These are phyloP conservation scores for Gentiana dahurica DNA, from an alignment of 257 asterid species.

Conservation along the genomic window DNA sequence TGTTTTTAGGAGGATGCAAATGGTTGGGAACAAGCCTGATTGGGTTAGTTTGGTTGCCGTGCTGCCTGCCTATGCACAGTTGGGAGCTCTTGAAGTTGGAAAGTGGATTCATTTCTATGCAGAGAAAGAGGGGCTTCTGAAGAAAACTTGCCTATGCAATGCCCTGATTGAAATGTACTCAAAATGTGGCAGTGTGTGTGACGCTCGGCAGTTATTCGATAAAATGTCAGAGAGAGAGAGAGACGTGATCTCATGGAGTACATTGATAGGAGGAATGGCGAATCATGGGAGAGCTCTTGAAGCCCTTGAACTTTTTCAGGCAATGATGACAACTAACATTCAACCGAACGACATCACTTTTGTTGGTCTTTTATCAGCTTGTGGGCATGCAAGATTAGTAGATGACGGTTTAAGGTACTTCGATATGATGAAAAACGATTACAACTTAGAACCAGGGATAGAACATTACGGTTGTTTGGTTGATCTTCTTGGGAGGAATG, in stretches of 20 bases:
- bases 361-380: constrained; percentile 68
- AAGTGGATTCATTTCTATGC: constrained; percentile 68
- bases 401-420: constrained; percentile 51
- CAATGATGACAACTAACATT: constrained; percentile 38
- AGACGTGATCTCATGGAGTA: constrained; percentile 76
- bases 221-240: constrained; percentile 31
- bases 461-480: constrained; percentile 74
- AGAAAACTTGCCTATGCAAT: constrained; percentile 41
- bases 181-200: constrained; percentile 54
- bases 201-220: constrained; percentile 49
- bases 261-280: constrained; percentile 65
- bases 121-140: constrained; percentile 34
- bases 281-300: constrained; percentile 68
- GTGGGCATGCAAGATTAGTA: constrained; percentile 60
- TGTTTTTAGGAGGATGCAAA: constrained; percentile 59
- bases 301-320: constrained; percentile 38
- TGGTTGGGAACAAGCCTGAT: constrained; percentile 51
- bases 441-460: constrained; percentile 42
- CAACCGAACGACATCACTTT: constrained; percentile 70
- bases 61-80: constrained; percentile 60
- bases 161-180: constrained; percentile 79
- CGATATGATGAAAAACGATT: constrained; percentile 36
- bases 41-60: constrained; percentile 66
- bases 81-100: constrained; percentile 70
- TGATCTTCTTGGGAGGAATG: constrained; percentile 65